Evolutionary conservation across 805 yeast genomes (phyloP).

Genomic region (Ogataea allantospora): DNA sequence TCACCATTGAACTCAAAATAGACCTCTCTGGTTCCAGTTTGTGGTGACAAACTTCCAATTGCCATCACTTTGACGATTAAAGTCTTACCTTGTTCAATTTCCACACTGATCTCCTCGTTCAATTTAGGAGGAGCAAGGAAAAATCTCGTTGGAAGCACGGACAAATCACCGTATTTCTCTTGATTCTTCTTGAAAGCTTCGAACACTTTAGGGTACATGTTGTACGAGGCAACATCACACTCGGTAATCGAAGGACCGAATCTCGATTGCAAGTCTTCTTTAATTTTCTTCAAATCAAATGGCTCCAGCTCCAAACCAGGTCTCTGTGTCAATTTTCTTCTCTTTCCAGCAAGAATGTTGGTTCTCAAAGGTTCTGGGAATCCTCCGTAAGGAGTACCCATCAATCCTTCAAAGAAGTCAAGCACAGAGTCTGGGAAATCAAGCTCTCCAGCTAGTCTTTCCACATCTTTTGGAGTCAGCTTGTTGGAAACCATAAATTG

Average conservation of each 20-base stretch:
- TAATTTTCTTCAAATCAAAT: constrained; percentile 69
- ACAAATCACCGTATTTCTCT: constrained; percentile 85
- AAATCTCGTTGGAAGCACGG: constrained; percentile 89
- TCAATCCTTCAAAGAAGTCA: constrained; percentile 98
- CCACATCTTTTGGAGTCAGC: constrained; percentile 79
- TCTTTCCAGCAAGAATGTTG: constrained; percentile 84
- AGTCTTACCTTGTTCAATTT: constrained; percentile 92
- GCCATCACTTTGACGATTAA: constrained; percentile 90
- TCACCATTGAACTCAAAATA: constrained; percentile 98
- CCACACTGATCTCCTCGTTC: constrained; percentile 85
- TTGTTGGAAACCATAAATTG: constrained; percentile 98
- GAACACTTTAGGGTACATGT: constrained; percentile 97
- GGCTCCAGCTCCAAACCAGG: constrained; percentile 93
- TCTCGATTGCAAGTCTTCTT: constrained; percentile 69
- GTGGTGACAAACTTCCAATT: constrained; percentile 79
- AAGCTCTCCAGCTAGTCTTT: constrained; percentile 79
- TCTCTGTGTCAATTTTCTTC: constrained; percentile 82
- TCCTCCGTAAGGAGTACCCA: constrained; percentile 99
- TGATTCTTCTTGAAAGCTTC: constrained; percentile 76
- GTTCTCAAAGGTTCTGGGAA: constrained; percentile 99
- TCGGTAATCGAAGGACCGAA: constrained; percentile 77
- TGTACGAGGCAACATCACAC: constrained; percentile 89
- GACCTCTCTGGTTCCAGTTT: constrained; percentile 91
- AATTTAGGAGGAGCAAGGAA: constrained; percentile 85
- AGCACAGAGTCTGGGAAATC: constrained; percentile 99